These are phyloP conservation scores for Salvia miltiorrhiza DNA, from an alignment of 257 asterid species.

Conservation along the genomic window DNA sequence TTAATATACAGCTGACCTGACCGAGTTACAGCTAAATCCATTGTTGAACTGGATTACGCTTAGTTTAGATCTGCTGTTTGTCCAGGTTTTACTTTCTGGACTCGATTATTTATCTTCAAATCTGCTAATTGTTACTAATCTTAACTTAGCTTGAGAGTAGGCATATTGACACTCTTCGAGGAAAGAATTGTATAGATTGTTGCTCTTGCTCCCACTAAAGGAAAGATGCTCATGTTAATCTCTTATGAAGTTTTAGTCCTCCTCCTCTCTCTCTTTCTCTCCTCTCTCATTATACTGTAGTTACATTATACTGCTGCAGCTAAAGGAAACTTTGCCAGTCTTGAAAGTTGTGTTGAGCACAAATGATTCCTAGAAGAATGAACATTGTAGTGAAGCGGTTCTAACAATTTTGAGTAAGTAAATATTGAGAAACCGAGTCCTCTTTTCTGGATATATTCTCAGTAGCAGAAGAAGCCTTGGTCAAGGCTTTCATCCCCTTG, in stretches of 20 bases:
- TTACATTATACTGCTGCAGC: not conserved
- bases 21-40: not conserved
- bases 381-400: not conserved
- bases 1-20: slow-evolving; percentile 5
- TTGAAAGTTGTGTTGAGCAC: not conserved
- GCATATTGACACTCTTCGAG: too few species aligned
- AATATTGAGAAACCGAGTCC: slow-evolving; percentile 32
- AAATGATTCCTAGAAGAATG: not conserved
- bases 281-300: not conserved
- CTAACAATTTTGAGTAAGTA: slow-evolving; percentile 18
- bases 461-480: slow-evolving; percentile 22
- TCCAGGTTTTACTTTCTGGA: slow-evolving; percentile 13
- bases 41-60: not conserved
- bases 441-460: slow-evolving; percentile 18
- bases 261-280: not conserved
- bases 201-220: slow-evolving; percentile 3
- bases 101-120: not conserved
- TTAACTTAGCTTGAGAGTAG: slow-evolving; percentile 14
- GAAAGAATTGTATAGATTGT: not conserved
- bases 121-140: slow-evolving; percentile 2
- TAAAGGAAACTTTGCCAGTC: not conserved
- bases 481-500: slow-evolving; percentile 53
- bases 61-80: slow-evolving; percentile 13
- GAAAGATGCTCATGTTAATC: not conserved
- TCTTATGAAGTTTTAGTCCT: not conserved